phyloP scores from a whole-genome alignment of 2,329 filamentous ascomycete species.

The Aspergillus flavus region DNA sequence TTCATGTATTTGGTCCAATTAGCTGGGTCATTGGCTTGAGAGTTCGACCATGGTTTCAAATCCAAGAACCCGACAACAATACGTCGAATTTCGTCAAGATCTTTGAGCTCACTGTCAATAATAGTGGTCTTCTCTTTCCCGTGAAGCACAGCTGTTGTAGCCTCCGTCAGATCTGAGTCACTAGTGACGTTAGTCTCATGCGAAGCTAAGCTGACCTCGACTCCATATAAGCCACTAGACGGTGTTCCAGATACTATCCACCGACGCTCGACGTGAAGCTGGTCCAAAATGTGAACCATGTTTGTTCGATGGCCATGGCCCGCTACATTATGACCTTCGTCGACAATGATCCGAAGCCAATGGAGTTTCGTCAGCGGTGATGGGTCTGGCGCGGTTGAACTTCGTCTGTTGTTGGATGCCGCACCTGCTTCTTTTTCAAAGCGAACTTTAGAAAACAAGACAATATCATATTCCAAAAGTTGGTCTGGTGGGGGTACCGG shows the following conservation, averaged over 20 bases:
- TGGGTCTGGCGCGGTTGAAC: conserved; percentile 48
- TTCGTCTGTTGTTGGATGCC: conserved; percentile 53
- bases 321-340: conserved; percentile 86
- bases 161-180: conserved; percentile 38
- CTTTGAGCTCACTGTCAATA: conserved; percentile 59
- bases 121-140: conserved; percentile 43
- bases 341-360: conserved; percentile 86
- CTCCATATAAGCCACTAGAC: conserved; percentile 77
- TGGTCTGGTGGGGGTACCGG: conserved; percentile 60
- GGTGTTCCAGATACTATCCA: conserved; percentile 94
- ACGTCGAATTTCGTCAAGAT: conserved; percentile 67
- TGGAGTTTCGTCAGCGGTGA: conserved; percentile 72
- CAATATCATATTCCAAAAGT: conserved; percentile 70
- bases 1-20: conserved; percentile 77
- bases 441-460: conserved; percentile 73
- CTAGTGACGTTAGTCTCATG: conserved; percentile 39
- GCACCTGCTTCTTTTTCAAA: conserved; percentile 70
- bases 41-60: conserved; percentile 76
- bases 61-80: conserved; percentile 73
- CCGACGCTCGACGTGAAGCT: conserved; percentile 65
- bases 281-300: conserved; percentile 57
- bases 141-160: conserved; percentile 34
- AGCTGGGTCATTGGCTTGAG: conserved; percentile 57
- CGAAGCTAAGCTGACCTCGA: conserved; percentile 62
- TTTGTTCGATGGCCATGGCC: conserved; percentile 64